phyloP scores from a whole-genome alignment of 768 basidiomycete genomes.

The Tricholoma saponaceum region DNA sequence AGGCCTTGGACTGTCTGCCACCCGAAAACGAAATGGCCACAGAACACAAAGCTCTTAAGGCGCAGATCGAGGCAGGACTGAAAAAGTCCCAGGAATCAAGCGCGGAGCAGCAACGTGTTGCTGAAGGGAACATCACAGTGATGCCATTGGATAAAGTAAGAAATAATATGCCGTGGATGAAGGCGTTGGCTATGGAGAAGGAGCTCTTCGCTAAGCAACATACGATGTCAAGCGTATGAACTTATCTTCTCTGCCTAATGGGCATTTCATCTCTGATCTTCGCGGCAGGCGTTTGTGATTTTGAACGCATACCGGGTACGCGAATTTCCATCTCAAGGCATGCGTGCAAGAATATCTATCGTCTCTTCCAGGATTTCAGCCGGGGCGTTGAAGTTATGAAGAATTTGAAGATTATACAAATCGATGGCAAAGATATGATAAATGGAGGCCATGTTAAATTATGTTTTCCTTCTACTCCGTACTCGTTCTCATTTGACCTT shows the following conservation, averaged over 20 bases:
- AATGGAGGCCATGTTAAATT: not conserved
- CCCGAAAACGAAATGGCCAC: conserved; percentile 22
- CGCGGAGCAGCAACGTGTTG: not conserved
- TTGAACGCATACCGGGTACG: conserved; percentile 26
- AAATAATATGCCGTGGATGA: conserved; percentile 22
- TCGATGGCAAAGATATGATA: not conserved
- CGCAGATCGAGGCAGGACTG: conserved; percentile 28
- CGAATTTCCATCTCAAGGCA: not conserved
- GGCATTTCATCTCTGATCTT: not conserved
- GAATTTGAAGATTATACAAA: not conserved
- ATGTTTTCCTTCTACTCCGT: not conserved
- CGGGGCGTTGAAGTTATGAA: conserved; percentile 25
- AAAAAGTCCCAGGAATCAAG: conserved; percentile 17
- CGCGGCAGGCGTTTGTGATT: conserved; percentile 28
- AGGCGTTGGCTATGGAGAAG: conserved; percentile 18
- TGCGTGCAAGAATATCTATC: not conserved
- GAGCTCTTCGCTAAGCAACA: conserved; percentile 13
- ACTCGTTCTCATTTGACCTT: not conserved
- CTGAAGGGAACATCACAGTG: not conserved
- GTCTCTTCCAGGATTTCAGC: conserved; percentile 23
- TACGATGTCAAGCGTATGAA: conserved; percentile 17
- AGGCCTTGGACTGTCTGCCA: conserved; percentile 27
- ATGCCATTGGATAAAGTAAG: not conserved
- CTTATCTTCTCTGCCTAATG: not conserved
- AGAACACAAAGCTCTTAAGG: conserved; percentile 28